Evolutionary conservation across 1,139 yeast genomes (phyloP).

Genomic region (Saccharomyces hybrid): DNA sequence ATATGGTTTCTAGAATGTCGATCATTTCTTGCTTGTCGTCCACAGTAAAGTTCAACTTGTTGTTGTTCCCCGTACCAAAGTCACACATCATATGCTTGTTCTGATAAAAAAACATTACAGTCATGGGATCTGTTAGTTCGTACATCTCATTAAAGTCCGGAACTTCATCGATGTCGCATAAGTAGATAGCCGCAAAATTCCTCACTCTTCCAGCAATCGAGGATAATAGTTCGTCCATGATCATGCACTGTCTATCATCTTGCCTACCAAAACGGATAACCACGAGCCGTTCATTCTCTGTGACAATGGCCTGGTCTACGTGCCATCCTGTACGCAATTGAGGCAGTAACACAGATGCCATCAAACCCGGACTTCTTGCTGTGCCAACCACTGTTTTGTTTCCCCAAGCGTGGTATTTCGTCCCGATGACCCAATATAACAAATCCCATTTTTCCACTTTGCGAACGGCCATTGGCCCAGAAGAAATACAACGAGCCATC

Average conservation of each 20-base stretch:
- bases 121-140: conserved; percentile 77
- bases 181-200: conserved; percentile 80
- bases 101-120: conserved; percentile 86
- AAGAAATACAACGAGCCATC: background rate
- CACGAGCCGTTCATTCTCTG: conserved; percentile 82
- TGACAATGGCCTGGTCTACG: conserved; percentile 87
- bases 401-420: background rate
- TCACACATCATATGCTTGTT: conserved; percentile 98
- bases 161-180: conserved; percentile 83
- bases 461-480: background rate
- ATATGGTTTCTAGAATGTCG: conserved; percentile 83
- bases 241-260: conserved; percentile 67
- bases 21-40: conserved; percentile 83
- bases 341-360: conserved; percentile 86
- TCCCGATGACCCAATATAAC: background rate
- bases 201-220: conserved; percentile 75
- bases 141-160: conserved; percentile 92
- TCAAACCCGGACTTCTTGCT: conserved; percentile 20
- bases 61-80: conserved; percentile 96
- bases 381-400: background rate
- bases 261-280: conserved; percentile 85
- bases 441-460: background rate
- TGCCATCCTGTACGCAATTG: conserved; percentile 90
- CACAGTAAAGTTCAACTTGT: conserved; percentile 76
- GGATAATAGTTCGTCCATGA: conserved; percentile 80